Base-by-base conservation (phyloP, 1,139 yeast genomes). In the Zygoascus sp. region DNA sequence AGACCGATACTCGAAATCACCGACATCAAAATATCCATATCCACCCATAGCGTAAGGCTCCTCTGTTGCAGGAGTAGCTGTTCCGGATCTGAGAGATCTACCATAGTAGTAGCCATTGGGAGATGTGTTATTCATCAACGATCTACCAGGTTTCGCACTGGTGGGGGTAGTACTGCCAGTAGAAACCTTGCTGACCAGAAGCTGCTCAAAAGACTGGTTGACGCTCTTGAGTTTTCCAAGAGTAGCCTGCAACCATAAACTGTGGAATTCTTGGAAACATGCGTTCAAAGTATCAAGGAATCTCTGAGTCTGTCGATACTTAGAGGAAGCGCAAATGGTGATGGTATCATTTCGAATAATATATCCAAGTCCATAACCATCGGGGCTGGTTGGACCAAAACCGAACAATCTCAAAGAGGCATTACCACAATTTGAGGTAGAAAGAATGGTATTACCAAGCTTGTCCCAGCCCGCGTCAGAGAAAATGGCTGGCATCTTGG, bases 281-380 rank as follows among this genome's bases (percentile, higher is more conserved):
- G 83, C 79, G 54, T 81, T 79, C 56, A 86, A 72, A 1, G 92
- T 84, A 47, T 82, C 85, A 54, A 86, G 75, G 61, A 86, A 85
- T 65, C 97, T 77, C 54, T 77, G 72, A 1, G 97, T 89, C 69
- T 89, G 97, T 54, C 96, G 77, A 65, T 89, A 96, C 67, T 87
- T 89, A 6, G 96, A 87, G 22, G 94, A 80, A 0, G 87, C 94
- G 64, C 96, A 88, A 36, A 89, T 79, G 2, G 95, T 83, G 46
- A 89, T 79, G 3, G 92, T 81, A 60, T 86, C 88, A 50, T 80
- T 88, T 64, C 89, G 87, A 59, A 89, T 83, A 58, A 89, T 88
- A 65, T 89, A 89, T 2, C 96, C 96, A 44, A 89, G 76, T 22
- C 97, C 97, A 68, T 85, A 89, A 13, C 97, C 97, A 59, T 84